A percentile compares a stretch with the other conserved stretches of the same genome.
Conservation (phyloP, 1,284 basidiomycete species). For the Bondarzewia mesenterica region DNA sequence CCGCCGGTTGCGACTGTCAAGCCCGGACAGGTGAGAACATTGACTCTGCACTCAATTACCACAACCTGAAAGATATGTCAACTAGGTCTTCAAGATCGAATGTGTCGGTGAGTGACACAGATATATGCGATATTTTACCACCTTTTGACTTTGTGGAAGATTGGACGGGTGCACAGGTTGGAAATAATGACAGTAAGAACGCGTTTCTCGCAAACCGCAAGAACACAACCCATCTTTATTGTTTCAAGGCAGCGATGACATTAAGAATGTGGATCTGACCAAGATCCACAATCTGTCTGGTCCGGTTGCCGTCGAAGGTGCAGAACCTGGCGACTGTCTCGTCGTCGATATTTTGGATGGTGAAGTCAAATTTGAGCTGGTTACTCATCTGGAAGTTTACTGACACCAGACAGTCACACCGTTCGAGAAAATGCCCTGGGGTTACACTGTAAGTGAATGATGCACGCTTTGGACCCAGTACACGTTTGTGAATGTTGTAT, state of each 20-base stretch:
- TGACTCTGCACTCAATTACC: neutral
- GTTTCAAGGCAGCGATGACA: conserved; percentile 51
- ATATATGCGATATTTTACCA: neutral
- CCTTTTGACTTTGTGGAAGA: conserved; percentile 27
- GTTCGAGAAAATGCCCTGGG: conserved; percentile 77
- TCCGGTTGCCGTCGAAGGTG: conserved; percentile 66
- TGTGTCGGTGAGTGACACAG: conserved; percentile 45
- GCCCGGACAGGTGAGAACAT: conserved; percentile 43
- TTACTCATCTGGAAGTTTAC: neutral
- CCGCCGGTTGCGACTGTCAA: conserved; percentile 58
- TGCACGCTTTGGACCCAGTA: conserved; percentile 1
- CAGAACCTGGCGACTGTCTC: conserved; percentile 73
- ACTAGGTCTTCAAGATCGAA: conserved; percentile 69
- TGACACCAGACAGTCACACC: conserved; percentile 39
- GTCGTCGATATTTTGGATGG: conserved; percentile 74
- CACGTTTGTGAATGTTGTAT: too few species aligned
- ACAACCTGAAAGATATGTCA: too few species aligned
- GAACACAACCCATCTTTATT: neutral
- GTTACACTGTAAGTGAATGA: conserved; percentile 50
- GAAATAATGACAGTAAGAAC: conserved; percentile 67
- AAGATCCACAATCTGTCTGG: conserved; percentile 71
- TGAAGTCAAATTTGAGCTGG: conserved; percentile 17
- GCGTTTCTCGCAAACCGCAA: too few species aligned
- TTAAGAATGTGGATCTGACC: conserved; percentile 56
- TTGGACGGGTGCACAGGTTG: conserved; percentile 71